phyloP scores from a whole-genome alignment of 2,329 filamentous ascomycete species.

The Trichoderma hamatum region DNA sequence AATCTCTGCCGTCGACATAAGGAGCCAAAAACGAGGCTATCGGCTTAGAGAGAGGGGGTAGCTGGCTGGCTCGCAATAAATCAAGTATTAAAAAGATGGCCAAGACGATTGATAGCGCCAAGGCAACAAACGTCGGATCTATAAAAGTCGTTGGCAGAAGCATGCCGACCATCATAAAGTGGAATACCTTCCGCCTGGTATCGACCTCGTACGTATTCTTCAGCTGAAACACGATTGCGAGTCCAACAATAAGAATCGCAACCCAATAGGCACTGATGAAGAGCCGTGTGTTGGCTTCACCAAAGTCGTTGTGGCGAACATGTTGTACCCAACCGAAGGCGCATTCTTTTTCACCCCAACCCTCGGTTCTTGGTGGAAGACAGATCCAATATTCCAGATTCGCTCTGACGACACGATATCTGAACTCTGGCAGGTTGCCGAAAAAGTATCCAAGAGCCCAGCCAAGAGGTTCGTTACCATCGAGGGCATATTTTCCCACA shows the following conservation, averaged over 20 bases:
- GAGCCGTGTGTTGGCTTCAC: conserved; percentile 81
- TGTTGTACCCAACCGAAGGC: conserved; percentile 64
- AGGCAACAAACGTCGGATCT: conserved; percentile 79
- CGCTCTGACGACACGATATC: conserved; percentile 69
- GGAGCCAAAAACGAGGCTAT: conserved; percentile 86
- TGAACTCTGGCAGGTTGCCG: conserved; percentile 73
- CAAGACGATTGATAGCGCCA: conserved; percentile 79
- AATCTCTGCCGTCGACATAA: conserved; percentile 91
- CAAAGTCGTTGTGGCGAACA: conserved; percentile 65
- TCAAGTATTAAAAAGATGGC: conserved; percentile 87
- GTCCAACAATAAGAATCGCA: conserved; percentile 67
- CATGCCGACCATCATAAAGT: conserved; percentile 98
- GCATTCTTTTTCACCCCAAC: conserved; percentile 44
- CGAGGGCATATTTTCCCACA: conserved; percentile 67
- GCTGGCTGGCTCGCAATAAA: conserved; percentile 83
- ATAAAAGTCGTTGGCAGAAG: conserved; percentile 84
- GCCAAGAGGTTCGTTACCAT: conserved; percentile 78
- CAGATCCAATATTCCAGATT: conserved; percentile 76
- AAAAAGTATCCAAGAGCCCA: conserved; percentile 92
- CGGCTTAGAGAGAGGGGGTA: conserved; percentile 85
- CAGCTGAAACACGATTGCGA: conserved; percentile 74
- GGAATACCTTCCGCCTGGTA: conserved; percentile 94
- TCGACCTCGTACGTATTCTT: conserved; percentile 85
- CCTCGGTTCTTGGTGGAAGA: conserved; percentile 57
- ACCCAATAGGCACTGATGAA: conserved; percentile 75